Percentiles rank a stretch among this genome's conserved stretches.
phyloP scores from a whole-genome alignment of 495 filamentous ascomycete genomes.

The Rhizodiscina lignyota region DNA sequence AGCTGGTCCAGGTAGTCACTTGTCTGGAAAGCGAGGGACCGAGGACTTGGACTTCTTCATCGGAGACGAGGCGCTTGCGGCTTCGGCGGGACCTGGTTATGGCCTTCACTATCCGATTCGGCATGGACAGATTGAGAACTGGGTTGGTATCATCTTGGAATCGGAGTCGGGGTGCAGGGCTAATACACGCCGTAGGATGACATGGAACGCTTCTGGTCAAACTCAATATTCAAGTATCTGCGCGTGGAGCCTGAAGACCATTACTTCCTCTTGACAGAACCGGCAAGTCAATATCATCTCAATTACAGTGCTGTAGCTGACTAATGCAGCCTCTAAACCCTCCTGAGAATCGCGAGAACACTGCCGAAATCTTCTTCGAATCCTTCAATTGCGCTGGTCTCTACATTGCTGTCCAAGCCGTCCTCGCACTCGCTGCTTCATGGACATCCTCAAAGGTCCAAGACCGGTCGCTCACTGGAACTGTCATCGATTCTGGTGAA shows the following conservation, averaged over 20 bases:
- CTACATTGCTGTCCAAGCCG: slow-evolving; percentile 96
- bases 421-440: slow-evolving; percentile 87
- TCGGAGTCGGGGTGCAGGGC: too few relatives aligned
- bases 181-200: slow-evolving; percentile 48
- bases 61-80: slow-evolving; percentile 83
- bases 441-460: slow-evolving; percentile 98
- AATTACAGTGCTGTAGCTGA: slow-evolving; percentile 1
- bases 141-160: slow-evolving; percentile 37
- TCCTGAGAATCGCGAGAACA: slow-evolving; percentile 96
- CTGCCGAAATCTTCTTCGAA: slow-evolving; percentile 99
- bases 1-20: slow-evolving; percentile 60
- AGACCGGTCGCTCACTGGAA: slow-evolving; percentile 92
- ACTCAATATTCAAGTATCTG: slow-evolving; percentile 98
- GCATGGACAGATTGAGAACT: slow-evolving; percentile 96
- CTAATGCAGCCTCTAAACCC: slow-evolving; percentile 71
- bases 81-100: slow-evolving; percentile 78
- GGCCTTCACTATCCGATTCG: slow-evolving; percentile 93
- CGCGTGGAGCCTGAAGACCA: slow-evolving; percentile 97
- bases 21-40: slow-evolving; percentile 85
- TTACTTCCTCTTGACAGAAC: slow-evolving; percentile 93
- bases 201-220: slow-evolving; percentile 99
- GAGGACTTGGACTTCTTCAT: slow-evolving; percentile 99
- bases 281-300: slow-evolving; percentile 36
- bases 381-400: slow-evolving; percentile 98
- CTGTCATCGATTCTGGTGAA: slow-evolving; percentile 93